phyloP scores from a whole-genome alignment of 2,329 filamentous ascomycete genomes.

The Lomentospora prolificans region DNA sequence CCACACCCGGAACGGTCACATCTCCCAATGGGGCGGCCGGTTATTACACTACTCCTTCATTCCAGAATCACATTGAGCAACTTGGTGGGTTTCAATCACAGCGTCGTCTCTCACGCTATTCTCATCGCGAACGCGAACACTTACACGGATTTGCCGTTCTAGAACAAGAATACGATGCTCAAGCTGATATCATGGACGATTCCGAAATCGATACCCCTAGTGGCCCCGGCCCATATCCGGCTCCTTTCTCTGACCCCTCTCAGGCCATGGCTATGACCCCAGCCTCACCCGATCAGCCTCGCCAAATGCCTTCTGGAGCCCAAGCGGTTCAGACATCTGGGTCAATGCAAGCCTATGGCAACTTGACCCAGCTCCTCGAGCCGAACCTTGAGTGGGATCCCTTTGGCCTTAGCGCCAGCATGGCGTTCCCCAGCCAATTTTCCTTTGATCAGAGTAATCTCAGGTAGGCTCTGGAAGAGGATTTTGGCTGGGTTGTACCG shows the following conservation, averaged over 20 bases:
- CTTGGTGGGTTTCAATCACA: slow-evolving; percentile 70
- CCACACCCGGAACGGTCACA: slow-evolving; percentile 19
- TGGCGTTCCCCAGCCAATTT: slow-evolving; percentile 86
- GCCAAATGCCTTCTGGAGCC: slow-evolving; percentile 25
- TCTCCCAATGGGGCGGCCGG: slow-evolving; percentile 20
- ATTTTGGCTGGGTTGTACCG: neutral
- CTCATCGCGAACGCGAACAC: too few relatives aligned
- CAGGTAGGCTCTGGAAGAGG: slow-evolving; percentile 20
- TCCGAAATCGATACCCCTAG: slow-evolving; percentile 58
- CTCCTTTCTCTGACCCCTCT: slow-evolving; percentile 39
- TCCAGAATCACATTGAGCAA: slow-evolving; percentile 91
- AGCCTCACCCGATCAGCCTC: slow-evolving; percentile 25
- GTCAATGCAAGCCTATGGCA: slow-evolving; percentile 41
- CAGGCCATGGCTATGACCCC: slow-evolving; percentile 34
- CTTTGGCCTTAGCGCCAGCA: slow-evolving; percentile 85
- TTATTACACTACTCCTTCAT: slow-evolving; percentile 73
- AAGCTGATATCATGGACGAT: slow-evolving; percentile 81
- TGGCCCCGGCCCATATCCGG: slow-evolving; percentile 56
- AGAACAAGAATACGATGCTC: slow-evolving; percentile 97
- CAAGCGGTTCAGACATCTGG: slow-evolving; percentile 22
- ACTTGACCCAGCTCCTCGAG: slow-evolving; percentile 57
- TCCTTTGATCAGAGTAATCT: slow-evolving; percentile 57
- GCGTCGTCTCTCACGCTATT: too few relatives aligned
- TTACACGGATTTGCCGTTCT: slow-evolving; percentile 19
- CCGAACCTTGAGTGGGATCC: slow-evolving; percentile 87